Base-by-base conservation (phyloP, 2,329 filamentous ascomycete species). In the Exophiala spinifera region DNA sequence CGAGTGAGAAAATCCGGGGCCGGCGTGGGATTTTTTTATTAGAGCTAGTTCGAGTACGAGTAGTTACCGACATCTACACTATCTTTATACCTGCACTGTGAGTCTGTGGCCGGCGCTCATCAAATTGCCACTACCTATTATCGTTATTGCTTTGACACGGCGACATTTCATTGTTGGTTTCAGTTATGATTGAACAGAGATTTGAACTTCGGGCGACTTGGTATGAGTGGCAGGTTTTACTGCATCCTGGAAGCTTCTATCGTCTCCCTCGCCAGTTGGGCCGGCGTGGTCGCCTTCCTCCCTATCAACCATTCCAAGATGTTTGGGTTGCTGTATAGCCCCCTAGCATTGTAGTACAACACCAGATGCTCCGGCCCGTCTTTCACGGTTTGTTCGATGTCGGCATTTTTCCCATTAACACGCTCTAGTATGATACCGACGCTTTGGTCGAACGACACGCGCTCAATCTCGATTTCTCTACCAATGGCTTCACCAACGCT, bases 251-350 rank as follows among this genome's bases (percentile, higher is more conserved):
- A 28, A 14, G 33, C 37, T 17, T 45, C n/a, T 8, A 54, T 17
- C 37, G 28, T 39, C 39, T 28, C 13, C 44, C 14, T 37, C 1
- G 46, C 54, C 34, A 56, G 5, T 3, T 56, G 19, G 3, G 54
- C 46, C 6, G 46, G 49, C 14, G 49, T 50, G 2, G 40, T 53
- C 6, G 31, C 39, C 15, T 23, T 36, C 23, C 49, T 37, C 20
- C 49, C 46, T 13, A 56, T 34, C 49, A 53, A 39, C 54, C 45
- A 56, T 42, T 53, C 49, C 46, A 56, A 39, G n/a, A 56, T 33
- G 13, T 45, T 40, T 11, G 46, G 54, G 21, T 50, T 49, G 3
- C 40, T 39, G 11, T 28, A 19, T 4, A 53, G 7, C 3, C 54
- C 49, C n/a, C 49, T 31, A 3, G 28, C n/a, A 23, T 53, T 46